Evolutionary conservation across 78 protist genomes (phyloP).

Genomic region (slime mould (Dictyostelium discoideum)): dicty_2.7 NC_007089.4:560001-560500

Average conservation of each 20-base stretch:
- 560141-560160: conserved; percentile 45
- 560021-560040: neutral
- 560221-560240: conserved; percentile 44
- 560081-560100: neutral
- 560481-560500: conserved; percentile 30
- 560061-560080: conserved; percentile 72
- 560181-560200: conserved; percentile 23
- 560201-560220: neutral
- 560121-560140: conserved; percentile 54
- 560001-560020: conserved; percentile 16
- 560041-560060: conserved; percentile 8
- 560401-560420: neutral
- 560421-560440: conserved; percentile 30
- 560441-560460: conserved; percentile 40
- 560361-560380: neutral
- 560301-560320: conserved; percentile 9
- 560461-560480: neutral
- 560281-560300: conserved; percentile 45
- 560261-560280: neutral
- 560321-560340: conserved; percentile 36
- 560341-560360: conserved; percentile 11
- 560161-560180: conserved; percentile 21
- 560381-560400: neutral
- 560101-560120: neutral
- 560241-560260: neutral